phyloP scores from a whole-genome alignment of 176 grass and related monocot genomes.

The Thinopyrum elongatum region DNA sequence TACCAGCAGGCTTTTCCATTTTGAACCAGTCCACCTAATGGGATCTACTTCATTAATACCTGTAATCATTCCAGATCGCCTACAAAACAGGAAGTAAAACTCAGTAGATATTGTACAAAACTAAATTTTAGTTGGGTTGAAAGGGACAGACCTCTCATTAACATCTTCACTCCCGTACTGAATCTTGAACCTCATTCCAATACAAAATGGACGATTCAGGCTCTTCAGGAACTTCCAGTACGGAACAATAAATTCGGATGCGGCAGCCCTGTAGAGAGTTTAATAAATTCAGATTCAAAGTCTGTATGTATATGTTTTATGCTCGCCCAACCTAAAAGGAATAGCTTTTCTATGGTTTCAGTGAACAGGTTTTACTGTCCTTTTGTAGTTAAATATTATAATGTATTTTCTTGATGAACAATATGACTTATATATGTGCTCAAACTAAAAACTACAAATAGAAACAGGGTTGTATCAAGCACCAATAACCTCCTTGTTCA shows the following conservation, averaged over 20 bases:
- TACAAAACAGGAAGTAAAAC: conserved; percentile 36
- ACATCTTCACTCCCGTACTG: conserved; percentile 80
- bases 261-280: conserved; percentile 45
- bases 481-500: background rate
- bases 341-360: background rate
- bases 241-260: conserved; percentile 81
- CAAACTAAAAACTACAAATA: background rate
- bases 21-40: conserved; percentile 88
- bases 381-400: background rate
- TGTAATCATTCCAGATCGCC: conserved; percentile 75
- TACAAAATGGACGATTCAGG: conserved; percentile 54
- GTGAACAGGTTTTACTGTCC: background rate
- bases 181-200: conserved; percentile 88
- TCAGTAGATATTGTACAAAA: background rate
- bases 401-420: background rate
- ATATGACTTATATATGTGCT: background rate
- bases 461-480: background rate
- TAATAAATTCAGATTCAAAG: conserved; percentile 3
- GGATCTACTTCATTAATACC: conserved; percentile 76
- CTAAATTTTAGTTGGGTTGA: background rate
- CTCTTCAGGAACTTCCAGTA: conserved; percentile 75
- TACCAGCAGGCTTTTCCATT: conserved; percentile 95
- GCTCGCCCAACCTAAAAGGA: background rate
- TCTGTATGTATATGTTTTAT: background rate
- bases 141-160: conserved; percentile 60